These are phyloP conservation scores for Boletellus sp. DNA, from an alignment of 768 basidiomycete genomes.

Conservation along the genomic window DNA sequence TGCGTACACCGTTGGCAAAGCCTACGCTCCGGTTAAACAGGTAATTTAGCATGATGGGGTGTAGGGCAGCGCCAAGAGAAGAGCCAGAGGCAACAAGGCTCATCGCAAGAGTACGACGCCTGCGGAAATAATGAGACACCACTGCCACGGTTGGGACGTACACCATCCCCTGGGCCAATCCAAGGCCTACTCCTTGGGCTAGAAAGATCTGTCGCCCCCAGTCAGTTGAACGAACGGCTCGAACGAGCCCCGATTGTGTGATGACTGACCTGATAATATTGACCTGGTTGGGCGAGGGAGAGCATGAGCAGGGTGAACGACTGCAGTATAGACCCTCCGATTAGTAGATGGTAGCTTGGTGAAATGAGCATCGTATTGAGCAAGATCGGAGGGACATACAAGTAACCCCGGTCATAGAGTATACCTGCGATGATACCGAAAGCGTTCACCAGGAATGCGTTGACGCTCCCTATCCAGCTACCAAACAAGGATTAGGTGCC, in stretches of 20 bases:
- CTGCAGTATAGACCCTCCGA: constrained; percentile 43
- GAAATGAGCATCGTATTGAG: not conserved
- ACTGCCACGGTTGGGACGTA: constrained; percentile 45
- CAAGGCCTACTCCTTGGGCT: constrained; percentile 44
- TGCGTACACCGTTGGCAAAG: constrained; percentile 49
- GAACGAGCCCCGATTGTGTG: not conserved
- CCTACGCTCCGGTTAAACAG: constrained; percentile 13
- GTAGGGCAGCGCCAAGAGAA: constrained; percentile 26
- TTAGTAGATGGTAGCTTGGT: constrained; percentile 41
- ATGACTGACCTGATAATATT: constrained; percentile 40
- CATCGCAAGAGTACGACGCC: constrained; percentile 41
- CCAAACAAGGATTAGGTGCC: not conserved
- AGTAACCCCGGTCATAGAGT: constrained; percentile 52
- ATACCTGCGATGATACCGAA: constrained; percentile 41
- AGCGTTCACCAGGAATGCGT: constrained; percentile 37
- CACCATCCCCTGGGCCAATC: constrained; percentile 44
- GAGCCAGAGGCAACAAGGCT: constrained; percentile 41
- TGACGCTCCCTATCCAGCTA: constrained; percentile 47
- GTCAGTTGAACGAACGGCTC: not conserved
- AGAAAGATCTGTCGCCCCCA: constrained; percentile 40
- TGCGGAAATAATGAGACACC: constrained; percentile 43
- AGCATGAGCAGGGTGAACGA: constrained; percentile 42
- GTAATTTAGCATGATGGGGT: constrained; percentile 32
- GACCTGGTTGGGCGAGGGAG: constrained; percentile 39
- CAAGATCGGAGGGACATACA: constrained; percentile 25